Percentiles rank a stretch among this genome's conserved stretches.
Evolutionary conservation across 2,329 filamentous ascomycete genomes (phyloP).

Genomic region (Ascochyta fabae): DNA sequence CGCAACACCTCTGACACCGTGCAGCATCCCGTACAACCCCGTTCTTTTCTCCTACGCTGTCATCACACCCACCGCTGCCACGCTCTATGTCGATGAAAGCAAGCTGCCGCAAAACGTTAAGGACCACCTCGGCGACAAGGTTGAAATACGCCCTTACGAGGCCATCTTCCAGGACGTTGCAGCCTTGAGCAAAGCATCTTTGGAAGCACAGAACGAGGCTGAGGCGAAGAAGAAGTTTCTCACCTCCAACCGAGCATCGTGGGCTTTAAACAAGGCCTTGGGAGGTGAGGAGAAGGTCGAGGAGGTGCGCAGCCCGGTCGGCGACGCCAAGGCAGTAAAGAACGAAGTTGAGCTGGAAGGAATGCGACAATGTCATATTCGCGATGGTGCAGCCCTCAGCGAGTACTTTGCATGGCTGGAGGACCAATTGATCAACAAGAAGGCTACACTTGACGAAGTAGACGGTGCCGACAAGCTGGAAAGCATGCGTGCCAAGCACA

Average conservation of each 20-base stretch:
- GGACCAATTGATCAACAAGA: constrained; percentile 78
- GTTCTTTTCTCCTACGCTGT: constrained; percentile 98
- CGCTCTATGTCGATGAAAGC: constrained; percentile 81
- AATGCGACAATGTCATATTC: constrained; percentile 92
- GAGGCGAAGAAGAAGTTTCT: constrained; percentile 69
- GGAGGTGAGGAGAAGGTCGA: constrained; percentile 87
- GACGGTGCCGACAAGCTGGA: constrained; percentile 91
- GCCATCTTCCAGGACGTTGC: constrained; percentile 81
- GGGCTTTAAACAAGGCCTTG: constrained; percentile 86
- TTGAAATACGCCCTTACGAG: constrained; percentile 81
- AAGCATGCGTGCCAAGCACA: constrained; percentile 69
- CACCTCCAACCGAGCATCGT: constrained; percentile 87
- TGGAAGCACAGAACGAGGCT: constrained; percentile 45
- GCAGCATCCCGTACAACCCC: constrained; percentile 89
- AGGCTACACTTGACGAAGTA: constrained; percentile 81
- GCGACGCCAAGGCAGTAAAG: constrained; percentile 92
- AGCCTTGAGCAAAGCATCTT: constrained; percentile 60
- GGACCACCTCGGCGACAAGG: constrained; percentile 71
- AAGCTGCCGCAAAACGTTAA: constrained; percentile 76
- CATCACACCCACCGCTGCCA: constrained; percentile 76
- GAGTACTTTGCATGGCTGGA: constrained; percentile 98
- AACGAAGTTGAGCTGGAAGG: constrained; percentile 88
- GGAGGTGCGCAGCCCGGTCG: constrained; percentile 83
- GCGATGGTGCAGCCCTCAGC: constrained; percentile 87
- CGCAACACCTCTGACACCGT: background rate